Percentiles rank a stretch among this genome's conserved stretches.
phyloP scores from a whole-genome alignment of 176 grass and related monocot genomes.

The Metroxylon sagu region DNA sequence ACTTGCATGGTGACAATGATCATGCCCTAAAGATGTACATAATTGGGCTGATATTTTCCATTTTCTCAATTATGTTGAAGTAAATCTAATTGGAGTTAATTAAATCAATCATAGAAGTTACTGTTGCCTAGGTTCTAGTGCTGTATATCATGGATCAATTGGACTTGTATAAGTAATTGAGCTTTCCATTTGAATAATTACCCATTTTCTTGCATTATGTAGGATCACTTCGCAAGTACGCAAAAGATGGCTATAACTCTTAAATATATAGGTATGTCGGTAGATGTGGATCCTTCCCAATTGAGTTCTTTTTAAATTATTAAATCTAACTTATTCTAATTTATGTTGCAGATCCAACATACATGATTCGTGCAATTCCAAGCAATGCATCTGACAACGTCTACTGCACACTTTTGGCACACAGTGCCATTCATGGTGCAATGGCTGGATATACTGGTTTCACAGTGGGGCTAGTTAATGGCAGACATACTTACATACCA shows the following conservation, averaged over 20 bases:
- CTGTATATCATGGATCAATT: too few species aligned
- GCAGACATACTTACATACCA: conserved; percentile 88
- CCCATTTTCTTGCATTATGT: not conserved
- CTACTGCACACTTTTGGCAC: conserved; percentile 84
- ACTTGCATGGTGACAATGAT: too few species aligned
- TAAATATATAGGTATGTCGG: conserved; percentile 82
- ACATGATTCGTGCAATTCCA: conserved; percentile 96
- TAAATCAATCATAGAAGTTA: too few species aligned
- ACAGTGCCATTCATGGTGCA: conserved; percentile 92
- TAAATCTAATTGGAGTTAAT: too few species aligned
- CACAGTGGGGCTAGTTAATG: conserved; percentile 78
- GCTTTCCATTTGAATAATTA: too few species aligned
- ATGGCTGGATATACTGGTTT: conserved; percentile 98
- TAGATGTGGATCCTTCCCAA: conserved; percentile 3
- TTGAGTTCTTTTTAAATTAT: not conserved
- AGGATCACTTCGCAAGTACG: conserved; percentile 32
- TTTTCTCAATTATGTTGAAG: too few species aligned
- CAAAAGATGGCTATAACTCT: conserved; percentile 89
- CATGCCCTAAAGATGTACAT: too few species aligned
- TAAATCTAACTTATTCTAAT: not conserved
- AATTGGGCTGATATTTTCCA: too few species aligned
- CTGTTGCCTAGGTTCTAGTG: too few species aligned
- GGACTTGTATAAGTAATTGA: too few species aligned
- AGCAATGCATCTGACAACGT: conserved; percentile 96
- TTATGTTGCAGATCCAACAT: conserved; percentile 71